A percentile compares a stretch with the other conserved stretches of the same genome.
Conservation (phyloP, 805 yeast species). For the Sungouiella thailandica region DNA sequence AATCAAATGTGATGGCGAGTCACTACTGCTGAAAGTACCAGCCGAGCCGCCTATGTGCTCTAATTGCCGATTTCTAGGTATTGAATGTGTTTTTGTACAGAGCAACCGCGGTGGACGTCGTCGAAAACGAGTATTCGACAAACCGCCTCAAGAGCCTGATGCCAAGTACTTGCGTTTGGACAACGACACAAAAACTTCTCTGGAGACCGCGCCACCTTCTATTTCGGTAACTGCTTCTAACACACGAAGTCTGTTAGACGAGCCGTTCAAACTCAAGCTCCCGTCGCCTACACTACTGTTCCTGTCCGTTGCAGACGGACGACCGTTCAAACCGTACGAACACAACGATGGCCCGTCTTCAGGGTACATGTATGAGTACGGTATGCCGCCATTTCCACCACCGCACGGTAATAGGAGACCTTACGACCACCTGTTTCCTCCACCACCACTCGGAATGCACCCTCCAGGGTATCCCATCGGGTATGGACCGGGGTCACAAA, state of each 20-base stretch:
- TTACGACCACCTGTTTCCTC: not conserved
- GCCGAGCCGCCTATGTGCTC: slow-evolving; percentile 31
- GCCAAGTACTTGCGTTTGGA: not conserved
- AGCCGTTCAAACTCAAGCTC: slow-evolving; percentile 3
- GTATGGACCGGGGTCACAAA: too few species aligned
- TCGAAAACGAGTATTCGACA: slow-evolving; percentile 18
- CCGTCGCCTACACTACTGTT: slow-evolving; percentile 11
- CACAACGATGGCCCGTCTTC: slow-evolving; percentile 1
- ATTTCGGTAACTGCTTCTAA: not conserved
- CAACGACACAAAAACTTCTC: too few species aligned
- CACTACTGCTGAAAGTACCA: slow-evolving; percentile 7
- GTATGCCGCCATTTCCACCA: not conserved
- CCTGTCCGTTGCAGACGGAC: not conserved
- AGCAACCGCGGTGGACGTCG: slow-evolving; percentile 57
- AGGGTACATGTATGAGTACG: slow-evolving; percentile 3
- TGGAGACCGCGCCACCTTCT: not conserved
- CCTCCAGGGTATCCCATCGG: not conserved
- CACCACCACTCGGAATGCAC: not conserved
- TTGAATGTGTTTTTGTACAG: slow-evolving; percentile 52
- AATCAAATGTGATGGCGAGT: slow-evolving; percentile 62
- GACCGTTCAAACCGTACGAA: not conserved
- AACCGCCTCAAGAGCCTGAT: not conserved
- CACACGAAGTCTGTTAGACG: slow-evolving; percentile 1
- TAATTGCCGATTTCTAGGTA: slow-evolving; percentile 42
- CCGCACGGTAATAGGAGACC: too few species aligned